Conservation (phyloP, 371 early-diverging fungal species). For the Gilbertella persicaria region DNA sequence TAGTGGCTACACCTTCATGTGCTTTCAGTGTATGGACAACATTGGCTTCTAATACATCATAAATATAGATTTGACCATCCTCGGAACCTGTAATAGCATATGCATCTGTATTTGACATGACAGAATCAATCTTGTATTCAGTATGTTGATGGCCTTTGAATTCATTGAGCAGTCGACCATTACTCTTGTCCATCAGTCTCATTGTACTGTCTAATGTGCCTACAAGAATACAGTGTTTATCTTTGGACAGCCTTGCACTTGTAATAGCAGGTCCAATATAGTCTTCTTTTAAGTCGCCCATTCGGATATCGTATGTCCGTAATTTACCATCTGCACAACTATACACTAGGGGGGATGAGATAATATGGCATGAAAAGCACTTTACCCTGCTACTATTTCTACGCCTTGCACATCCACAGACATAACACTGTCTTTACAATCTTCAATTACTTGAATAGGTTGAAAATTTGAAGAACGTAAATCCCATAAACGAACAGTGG, state of each 20-base stretch:
- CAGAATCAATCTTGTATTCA: conserved; percentile 73
- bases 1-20: conserved; percentile 41
- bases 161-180: conserved; percentile 73
- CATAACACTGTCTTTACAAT: conserved; percentile 87
- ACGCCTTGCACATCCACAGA: conserved; percentile 68
- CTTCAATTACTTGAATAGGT: conserved; percentile 87
- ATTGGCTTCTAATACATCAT: conserved; percentile 78
- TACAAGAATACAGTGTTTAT: conserved; percentile 77
- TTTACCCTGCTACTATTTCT: conserved; percentile 79
- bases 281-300: conserved; percentile 71
- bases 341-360: not conserved
- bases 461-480: conserved; percentile 62
- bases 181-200: conserved; percentile 81
- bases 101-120: conserved; percentile 71
- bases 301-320: conserved; percentile 84
- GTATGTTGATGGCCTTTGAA: conserved; percentile 81
- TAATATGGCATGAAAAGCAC: not conserved
- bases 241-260: conserved; percentile 70
- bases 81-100: conserved; percentile 89
- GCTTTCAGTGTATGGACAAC: conserved; percentile 18
- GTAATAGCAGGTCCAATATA: conserved; percentile 82
- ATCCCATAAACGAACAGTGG: conserved; percentile 91
- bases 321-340: conserved; percentile 85
- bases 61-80: conserved; percentile 83
- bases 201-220: conserved; percentile 75